Evolutionary conservation across 2,329 filamentous ascomycete species (phyloP).

Genomic region (Pestalotiopsis sp.): DNA sequence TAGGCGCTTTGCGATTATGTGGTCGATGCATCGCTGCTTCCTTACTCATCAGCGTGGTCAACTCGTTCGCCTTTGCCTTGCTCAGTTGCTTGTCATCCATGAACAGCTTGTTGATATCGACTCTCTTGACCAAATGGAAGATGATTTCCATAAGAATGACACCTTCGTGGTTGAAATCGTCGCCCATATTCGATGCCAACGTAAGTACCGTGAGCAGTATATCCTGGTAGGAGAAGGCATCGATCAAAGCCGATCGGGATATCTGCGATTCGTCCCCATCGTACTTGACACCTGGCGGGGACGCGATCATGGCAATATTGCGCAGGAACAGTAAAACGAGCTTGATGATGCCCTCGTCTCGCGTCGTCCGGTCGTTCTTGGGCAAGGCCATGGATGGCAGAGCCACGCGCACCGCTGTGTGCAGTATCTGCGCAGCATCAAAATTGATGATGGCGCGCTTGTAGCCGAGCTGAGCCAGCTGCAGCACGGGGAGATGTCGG

Average conservation of each 20-base stretch:
- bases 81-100: constrained; percentile 74
- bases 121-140: constrained; percentile 89
- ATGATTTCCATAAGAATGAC: constrained; percentile 87
- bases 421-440: constrained; percentile 73
- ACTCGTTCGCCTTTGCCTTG: constrained; percentile 69
- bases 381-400: constrained; percentile 83
- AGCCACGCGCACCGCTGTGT: constrained; percentile 77
- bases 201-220: constrained; percentile 84
- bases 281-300: constrained; percentile 69
- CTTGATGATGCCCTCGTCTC: constrained; percentile 92
- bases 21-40: constrained; percentile 81
- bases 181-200: constrained; percentile 86
- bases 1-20: constrained; percentile 76
- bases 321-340: constrained; percentile 85
- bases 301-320: constrained; percentile 83
- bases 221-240: constrained; percentile 87
- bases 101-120: constrained; percentile 82
- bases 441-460: constrained; percentile 87
- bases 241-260: constrained; percentile 82
- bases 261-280: constrained; percentile 90
- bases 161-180: constrained; percentile 89
- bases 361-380: constrained; percentile 70
- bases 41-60: constrained; percentile 73
- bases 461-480: constrained; percentile 84
- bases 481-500: constrained; percentile 84